Evolutionary conservation across 768 basidiomycete genomes (phyloP).

Genomic region (Mycena albidolilacea): DNA sequence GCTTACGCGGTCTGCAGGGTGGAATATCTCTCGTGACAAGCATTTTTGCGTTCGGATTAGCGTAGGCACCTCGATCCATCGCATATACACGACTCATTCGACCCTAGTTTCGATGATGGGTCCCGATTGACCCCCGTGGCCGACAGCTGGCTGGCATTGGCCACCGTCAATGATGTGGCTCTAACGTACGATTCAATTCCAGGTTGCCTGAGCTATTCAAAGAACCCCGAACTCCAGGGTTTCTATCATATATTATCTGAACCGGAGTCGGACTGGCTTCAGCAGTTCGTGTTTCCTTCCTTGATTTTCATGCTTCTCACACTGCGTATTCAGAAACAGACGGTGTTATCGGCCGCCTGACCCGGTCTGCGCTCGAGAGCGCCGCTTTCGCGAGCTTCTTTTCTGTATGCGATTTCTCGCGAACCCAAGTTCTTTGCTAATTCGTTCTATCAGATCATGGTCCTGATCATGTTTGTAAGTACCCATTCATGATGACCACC

Average conservation of each 20-base stretch:
- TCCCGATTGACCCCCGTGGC: not conserved
- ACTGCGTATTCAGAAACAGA: not conserved
- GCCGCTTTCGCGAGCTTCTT: conserved; percentile 1
- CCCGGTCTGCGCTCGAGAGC: not conserved
- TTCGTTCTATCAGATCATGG: not conserved
- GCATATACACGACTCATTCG: not conserved
- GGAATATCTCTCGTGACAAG: not conserved
- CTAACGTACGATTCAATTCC: not conserved
- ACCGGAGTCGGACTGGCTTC: not conserved
- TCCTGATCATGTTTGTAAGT: not conserved
- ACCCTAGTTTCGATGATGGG: not conserved
- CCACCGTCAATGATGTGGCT: not conserved
- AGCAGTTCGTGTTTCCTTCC: not conserved
- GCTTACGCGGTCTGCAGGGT: not conserved
- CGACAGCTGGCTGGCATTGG: not conserved
- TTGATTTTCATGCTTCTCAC: not conserved
- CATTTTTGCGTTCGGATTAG: not conserved
- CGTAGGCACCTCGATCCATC: not conserved
- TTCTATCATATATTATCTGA: not conserved
- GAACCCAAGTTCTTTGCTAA: not conserved
- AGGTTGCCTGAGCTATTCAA: no score
- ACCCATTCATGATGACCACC: not conserved
- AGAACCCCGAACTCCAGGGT: not conserved
- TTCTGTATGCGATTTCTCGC: not conserved
- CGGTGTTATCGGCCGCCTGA: not conserved